Percentiles rank a stretch among this genome's conserved stretches.
Conservation (phyloP, 257 asterid genomes). For the Solanum verrucosum region DNA sequence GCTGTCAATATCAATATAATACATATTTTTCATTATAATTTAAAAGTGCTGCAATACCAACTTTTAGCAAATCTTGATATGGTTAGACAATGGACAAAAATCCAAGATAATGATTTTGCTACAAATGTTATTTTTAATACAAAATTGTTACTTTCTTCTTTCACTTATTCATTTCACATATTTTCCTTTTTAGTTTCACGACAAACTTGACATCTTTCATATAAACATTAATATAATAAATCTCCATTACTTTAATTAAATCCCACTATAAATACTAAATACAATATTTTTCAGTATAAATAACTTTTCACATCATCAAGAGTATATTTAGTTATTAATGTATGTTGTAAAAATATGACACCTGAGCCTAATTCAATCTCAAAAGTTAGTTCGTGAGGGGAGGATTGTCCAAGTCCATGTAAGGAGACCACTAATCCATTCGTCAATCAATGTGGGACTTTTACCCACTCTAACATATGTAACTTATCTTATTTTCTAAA, state of each 20-base stretch:
- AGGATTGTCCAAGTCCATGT: no score
- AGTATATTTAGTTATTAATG: background rate
- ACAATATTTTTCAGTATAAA: background rate
- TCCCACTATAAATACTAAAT: background rate
- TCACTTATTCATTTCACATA: background rate
- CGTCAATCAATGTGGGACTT: background rate
- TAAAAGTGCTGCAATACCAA: conserved; percentile 21
- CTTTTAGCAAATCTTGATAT: conserved; percentile 16
- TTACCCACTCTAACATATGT: background rate
- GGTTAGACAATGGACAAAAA: conserved; percentile 11
- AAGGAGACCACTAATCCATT: background rate
- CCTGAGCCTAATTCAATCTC: rapidly evolving
- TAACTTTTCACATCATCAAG: background rate
- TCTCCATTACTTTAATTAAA: background rate
- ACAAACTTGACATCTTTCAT: background rate
- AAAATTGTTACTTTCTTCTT: background rate
- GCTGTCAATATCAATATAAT: conserved; percentile 7
- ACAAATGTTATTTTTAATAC: background rate
- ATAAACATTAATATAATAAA: background rate
- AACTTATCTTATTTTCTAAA: background rate
- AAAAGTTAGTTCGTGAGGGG: no score
- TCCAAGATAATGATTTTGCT: background rate
- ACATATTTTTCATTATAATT: conserved; percentile 7
- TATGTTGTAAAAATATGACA: no score
- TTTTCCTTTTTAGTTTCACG: background rate